Evolutionary conservation across 2,329 filamentous ascomycete species (phyloP), one percentile per base, ranked within the genome.

Genomic region (Westerdykella aurantiaca): DNA sequence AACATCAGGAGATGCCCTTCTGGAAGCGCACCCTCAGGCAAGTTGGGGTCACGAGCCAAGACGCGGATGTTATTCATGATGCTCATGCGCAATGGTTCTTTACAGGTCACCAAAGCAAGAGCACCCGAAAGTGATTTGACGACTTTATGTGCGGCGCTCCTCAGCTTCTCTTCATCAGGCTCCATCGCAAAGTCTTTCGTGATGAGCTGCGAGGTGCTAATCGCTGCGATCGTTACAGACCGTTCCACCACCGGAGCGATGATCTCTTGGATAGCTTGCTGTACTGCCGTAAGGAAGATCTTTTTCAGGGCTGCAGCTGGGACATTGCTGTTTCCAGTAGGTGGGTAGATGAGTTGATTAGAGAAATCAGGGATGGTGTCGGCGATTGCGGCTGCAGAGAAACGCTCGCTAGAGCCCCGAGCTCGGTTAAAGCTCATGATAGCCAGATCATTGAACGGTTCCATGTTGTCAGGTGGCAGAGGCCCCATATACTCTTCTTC

Each of bases 1-100:
- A 94, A 97, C 88, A 98, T 96, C 44, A 97, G 80, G 48, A 98
- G 93, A 25, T 93, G 87, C 6, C 93, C 93, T 69, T 98, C 93
- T 0, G 93, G 88, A 49, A 98, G 78, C 13, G 87, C 86, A 56
- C 84, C 80, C 42, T 81, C 77, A 2, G 76, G 77, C 34, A 80
- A 71, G 11, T 29, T 9, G 25, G 25, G 7, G 40, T 79, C 78
- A 45, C 78, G 73, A 42, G 88, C 85, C 42, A 88, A 82, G 31
- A 95, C 78, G n/a, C 93, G 85, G 66, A 98, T 89, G 63, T 97
- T 95, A 69, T 97, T 98, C 42, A 86, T 94, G 68, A 98, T 95
- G 70, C 94, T 97, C 67, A 94, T 93, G 48, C 93, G 83, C 13
- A 98, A 76, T 13, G 93, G 93, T 66, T 98, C 93, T 69, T 97